Evolutionary conservation across 2,329 filamentous ascomycete species (phyloP), one percentile per base, ranked within the genome.

Genomic region (Nemania sp.): DNA sequence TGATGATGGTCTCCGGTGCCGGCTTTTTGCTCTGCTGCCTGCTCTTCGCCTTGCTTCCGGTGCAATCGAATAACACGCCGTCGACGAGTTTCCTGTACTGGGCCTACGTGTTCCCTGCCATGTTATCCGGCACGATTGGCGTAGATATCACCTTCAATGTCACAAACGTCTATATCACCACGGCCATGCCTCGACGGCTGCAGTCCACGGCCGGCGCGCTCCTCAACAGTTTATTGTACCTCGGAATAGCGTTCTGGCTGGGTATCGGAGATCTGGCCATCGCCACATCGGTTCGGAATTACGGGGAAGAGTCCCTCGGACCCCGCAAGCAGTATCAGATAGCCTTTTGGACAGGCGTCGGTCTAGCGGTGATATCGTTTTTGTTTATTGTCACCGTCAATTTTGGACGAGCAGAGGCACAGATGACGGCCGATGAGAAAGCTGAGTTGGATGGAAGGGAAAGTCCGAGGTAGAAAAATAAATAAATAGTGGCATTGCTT

Each of bases 101-200:
- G 90, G 83, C 87, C 0, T 92, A 84, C 69, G 80, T 91, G 20
- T 91, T 93, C 69, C 88, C 90, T 0, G 78, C 85, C 55, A 89
- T 89, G 87, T 72, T 89, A 3, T 85, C 86, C 64, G 83, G 82
- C 12, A 93, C 90, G 0, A 79, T 92, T 35, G 89, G 88, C 17
- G 86, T 92, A 60, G 90, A 94, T 69, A 86, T 92, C 56, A 86
- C 86, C 6, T 92, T 88, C 76, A 91, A 89, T 69, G 83, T 92
- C 1, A 84, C 87, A 17, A 92, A 90, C 68, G 83, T 93, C 60
- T 93, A 90, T 74, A 89, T 92, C 72, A 92, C 89, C 0, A 92
- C 89, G 0, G 84, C 83, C 13, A 78, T 92, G 64, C 88, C 90
- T 0, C 79, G 80, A 4, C 80, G 83, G 12, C 80, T 86, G 51